Base-by-base conservation (phyloP, 2,329 filamentous ascomycete genomes). In the Talaromyces pinophilus region DNA sequence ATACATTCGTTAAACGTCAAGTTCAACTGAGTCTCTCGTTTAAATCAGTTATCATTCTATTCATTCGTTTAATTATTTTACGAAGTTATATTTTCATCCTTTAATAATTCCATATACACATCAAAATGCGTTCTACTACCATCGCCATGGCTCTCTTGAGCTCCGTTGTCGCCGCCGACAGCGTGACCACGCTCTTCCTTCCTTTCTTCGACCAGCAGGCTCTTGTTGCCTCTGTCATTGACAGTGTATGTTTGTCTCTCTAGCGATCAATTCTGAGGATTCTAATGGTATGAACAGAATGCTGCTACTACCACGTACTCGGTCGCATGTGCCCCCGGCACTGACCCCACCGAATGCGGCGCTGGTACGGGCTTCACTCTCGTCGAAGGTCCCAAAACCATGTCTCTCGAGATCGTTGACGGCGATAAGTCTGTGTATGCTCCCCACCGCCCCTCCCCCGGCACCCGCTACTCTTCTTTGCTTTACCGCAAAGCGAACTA, bases 151-250 rank as follows among this genome's bases (percentile, higher is more conserved):
- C 59, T 46, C 55, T 66, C 28, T 44, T 68, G 50, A 57, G 60
- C 61, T 52, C 60, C 33, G 44, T 59, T 35, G 60, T 46, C 52
- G 67, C 60, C 35, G 59, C 60, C 22, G 38, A 66, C 22, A 52
- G 35, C 63, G 65, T 61, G 46, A 59, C 59, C 59, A 63, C 66
- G 13, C 46, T 69, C 33, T 68, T 66, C 30, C 42, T 69, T 30
- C 63, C 63, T 11, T 63, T 63, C 19, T 67, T 67, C 54, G 67
- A 66, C 54, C 42, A 52, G 38, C 66, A 68, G 44, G 38, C 50
- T 13, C 60, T 69, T n/a, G 63, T 66, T 35, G 68, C 66, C 13
- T 62, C 55, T 13, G 25, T 69, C 5, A 40, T 57, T 17, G 67
- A 62, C 15, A 13, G 40, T 5, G 67, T 68, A 67, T 40, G 67